Evolutionary conservation across 495 filamentous ascomycete species (phyloP), one percentile per base, ranked within the genome.

Genomic region (Penicillium parvum): DNA sequence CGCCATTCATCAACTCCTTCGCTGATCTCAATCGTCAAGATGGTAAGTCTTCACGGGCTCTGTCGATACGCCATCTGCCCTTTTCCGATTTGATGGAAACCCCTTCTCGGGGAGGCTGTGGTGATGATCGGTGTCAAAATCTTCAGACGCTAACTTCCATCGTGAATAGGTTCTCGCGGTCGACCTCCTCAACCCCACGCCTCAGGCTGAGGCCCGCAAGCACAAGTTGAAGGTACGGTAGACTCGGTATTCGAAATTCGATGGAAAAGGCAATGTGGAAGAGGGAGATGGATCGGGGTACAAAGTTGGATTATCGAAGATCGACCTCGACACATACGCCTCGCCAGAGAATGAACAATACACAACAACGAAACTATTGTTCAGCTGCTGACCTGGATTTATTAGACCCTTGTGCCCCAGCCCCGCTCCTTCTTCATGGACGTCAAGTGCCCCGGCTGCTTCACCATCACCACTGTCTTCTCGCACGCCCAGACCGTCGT

Each of bases 401-500:
- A 7, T 45, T 55, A 96, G 92, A 86, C 78, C 42, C 84, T 98
- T 61, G 92, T 98, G 63, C 92, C 92, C 58, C 83, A 81, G 45
- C 92, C 92, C 50, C 88, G 92, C 60, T 96, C 90, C 57, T 98
- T 97, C 84, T 98, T 98, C 83, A 98, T 98, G 92, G 92, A 98
- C 61, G 92, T 98, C 75, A 98, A 96, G 81, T 98, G 92, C 84
- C 92, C 91, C 65, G 92, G 92, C 63, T 98, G 92, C 85, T 98
- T 98, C 85, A 96, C 88, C 61, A 98, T 98, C 82, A 98, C 92
- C 65, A 96, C 91, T 69, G 92, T 98, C 71, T 98, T 96, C 86
- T 96, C 91, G 45, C 92, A 98, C 80, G 92, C 92, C 68, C 92
- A 98, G 78, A 98, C 92, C 64, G 92, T 98, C 68, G 92, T 98